Evolutionary conservation across 306 rosid species (phyloP), one percentile per base, ranked within the genome.

Genomic region (Lithocarpus polystachyus): DNA sequence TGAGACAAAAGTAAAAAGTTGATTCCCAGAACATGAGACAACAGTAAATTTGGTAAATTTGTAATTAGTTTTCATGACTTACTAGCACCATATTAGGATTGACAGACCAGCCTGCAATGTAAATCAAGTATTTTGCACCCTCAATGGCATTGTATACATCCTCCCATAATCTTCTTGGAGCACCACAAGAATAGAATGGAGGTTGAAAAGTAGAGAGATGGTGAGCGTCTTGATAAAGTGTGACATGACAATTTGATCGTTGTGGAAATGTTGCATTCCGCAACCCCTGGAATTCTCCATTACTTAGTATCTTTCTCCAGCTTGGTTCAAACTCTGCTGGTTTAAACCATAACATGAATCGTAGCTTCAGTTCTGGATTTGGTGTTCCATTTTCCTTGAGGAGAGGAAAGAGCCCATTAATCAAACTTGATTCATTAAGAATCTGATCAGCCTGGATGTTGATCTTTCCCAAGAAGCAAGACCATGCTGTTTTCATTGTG

Each of bases 21-120:
- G 28, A 61, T 53, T 31, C 9, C 11, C 48, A 6, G 0, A 40
- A 40, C 48, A 40, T 6, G 48, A 40, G 22, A 35, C 31, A 52
- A 62, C 53, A 5, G 51, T n/a, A 8, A 23, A 55, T 23, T 1
- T 55, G 28, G 20, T 35, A 29, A 5, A 54, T 3, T 3, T 48
- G 60, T 18, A 28, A 79, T 73, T 35, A 55, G 62, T 55, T 64
- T 45, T 37, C 57, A 79, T 37, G 48, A 40, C 48, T 83, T 93
- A 95, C 98, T 96, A 95, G 85, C 83, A 87, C 84, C 87, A 88
- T 84, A 55, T 86, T 88, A 19, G 96, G 99, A 89, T 92, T 92
- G 75, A 92, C 89, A 76, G 99, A 91, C 99, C 99, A 95, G 81
- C 97, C 99, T 54, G 96, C 98, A 80, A 95, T 91, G 79, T 92